Evolutionary conservation across 192 early-diverging fungal species (phyloP).

Genomic region (Podila epicladia): DNA sequence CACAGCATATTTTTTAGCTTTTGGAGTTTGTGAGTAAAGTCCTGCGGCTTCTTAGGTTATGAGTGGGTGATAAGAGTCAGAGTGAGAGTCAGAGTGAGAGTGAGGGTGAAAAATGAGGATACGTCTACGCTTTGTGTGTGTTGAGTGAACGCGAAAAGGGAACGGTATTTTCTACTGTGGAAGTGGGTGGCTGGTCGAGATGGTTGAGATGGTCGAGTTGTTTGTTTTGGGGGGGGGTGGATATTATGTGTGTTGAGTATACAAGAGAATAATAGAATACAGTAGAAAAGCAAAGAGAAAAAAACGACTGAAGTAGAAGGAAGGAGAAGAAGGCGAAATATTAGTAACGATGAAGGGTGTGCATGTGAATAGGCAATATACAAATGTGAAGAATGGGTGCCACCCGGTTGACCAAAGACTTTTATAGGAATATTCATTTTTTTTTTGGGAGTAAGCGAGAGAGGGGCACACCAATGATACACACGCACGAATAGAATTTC

Average conservation of each 20-base stretch:
- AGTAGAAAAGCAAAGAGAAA: neutral
- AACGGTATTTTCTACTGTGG: too few relatives aligned
- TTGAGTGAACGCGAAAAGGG: too few relatives aligned
- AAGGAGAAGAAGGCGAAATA: neutral
- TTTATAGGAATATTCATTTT: too few relatives aligned
- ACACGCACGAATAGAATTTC: too few relatives aligned
- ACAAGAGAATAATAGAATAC: neutral
- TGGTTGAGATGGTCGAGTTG: neutral
- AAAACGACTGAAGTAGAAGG: neutral
- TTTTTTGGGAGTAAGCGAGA: too few relatives aligned
- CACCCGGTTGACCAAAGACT: too few relatives aligned
- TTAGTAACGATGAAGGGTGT: neutral
- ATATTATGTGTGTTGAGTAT: neutral
- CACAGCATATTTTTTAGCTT: neutral
- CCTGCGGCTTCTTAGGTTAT: neutral
- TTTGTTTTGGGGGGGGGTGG: neutral
- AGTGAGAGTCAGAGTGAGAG: neutral
- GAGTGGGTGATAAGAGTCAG: neutral
- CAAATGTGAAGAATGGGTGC: neutral
- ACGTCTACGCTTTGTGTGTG: neutral
- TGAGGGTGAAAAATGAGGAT: neutral
- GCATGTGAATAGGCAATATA: neutral
- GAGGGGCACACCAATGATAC: too few relatives aligned
- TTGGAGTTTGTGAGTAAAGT: too few relatives aligned
- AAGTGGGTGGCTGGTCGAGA: too few relatives aligned